These are phyloP conservation scores for Pharus latifolius DNA, from an alignment of 176 grass and related monocot genomes.

Conservation along the genomic window DNA sequence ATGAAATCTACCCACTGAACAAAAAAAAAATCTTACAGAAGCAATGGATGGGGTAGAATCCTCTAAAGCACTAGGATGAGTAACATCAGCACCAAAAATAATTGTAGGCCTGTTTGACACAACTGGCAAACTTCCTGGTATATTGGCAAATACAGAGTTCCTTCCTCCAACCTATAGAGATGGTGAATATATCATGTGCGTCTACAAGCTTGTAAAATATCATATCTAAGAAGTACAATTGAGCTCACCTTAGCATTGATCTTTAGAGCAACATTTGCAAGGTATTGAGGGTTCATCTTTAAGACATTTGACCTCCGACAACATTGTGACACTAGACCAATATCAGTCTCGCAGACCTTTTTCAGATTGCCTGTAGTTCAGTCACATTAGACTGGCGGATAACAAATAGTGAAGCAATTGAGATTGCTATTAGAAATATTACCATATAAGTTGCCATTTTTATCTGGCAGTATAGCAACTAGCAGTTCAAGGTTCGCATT, in stretches of 20 bases:
- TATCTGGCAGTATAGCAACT: constrained; percentile 45
- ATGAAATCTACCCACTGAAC: background rate
- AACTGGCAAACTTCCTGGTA: constrained; percentile 21
- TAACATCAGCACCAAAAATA: constrained; percentile 72
- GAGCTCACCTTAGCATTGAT: constrained; percentile 63
- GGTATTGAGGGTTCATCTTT: background rate
- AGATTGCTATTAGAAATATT: background rate
- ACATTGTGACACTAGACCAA: constrained; percentile 52
- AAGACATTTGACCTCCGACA: constrained; percentile 17
- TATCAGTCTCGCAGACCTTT: constrained; percentile 51
- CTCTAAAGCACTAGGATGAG: constrained; percentile 57
- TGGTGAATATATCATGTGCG: background rate
- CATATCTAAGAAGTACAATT: background rate
- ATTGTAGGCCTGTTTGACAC: constrained; percentile 40
- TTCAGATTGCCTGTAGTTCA: constrained; percentile 36
- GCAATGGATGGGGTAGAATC: constrained; percentile 56
- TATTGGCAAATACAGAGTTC: constrained; percentile 45
- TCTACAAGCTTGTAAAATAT: background rate
- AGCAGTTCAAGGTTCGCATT: constrained; percentile 18
- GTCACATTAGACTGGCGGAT: background rate
- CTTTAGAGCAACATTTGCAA: constrained; percentile 59
- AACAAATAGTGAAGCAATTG: background rate
- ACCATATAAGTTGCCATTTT: constrained; percentile 51
- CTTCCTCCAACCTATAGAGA: constrained; percentile 54
- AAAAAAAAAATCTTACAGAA: constrained; percentile 39